Evolutionary conservation across 495 filamentous ascomycete species (phyloP), one percentile per base, ranked within the genome.

Genomic region (Xylaria acuta): DNA sequence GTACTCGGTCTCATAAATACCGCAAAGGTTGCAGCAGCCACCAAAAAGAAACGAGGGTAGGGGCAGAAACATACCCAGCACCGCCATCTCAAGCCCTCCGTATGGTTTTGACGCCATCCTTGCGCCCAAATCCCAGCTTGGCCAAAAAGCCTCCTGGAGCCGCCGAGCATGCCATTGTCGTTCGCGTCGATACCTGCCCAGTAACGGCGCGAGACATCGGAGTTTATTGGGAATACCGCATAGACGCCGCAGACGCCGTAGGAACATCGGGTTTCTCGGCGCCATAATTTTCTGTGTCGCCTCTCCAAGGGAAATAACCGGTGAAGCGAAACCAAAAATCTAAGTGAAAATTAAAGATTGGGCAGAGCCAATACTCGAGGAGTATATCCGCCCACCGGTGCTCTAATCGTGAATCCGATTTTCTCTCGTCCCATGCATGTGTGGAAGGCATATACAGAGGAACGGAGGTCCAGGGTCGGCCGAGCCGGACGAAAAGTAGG

Each of bases 101-200:
- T 1, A 78, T 73, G 8, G 40, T 56, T 47, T 77, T 80, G 34
- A 69, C 64, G 22, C 80, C 81, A 3, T 71, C 63, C 25, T 80
- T 79, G 22, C 72, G 74, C 14, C 84, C 84, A 25, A 89, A 86
- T 7, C 91, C 90, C 1, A 97, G 82, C 75, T 97, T 97, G 36
- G 89, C 86, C 22, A 96, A 83, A 80, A 97, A 96, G 77, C 86
- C 90, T 73, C 87, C 91, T 92, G 74, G 87, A 95, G 53, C 92
- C 92, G 75, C 94, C 94, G 0, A 98, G 91, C 92, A 97, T 95
- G 76, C 91, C 92, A 77, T 90, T 88, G 65, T 90, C 85, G 70
- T 90, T 90, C 49, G 92, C 86, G n/a, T 90, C 83, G 71, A 93
- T 83, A 72, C 84, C 81, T 75, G 89, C 86, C 94, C 94, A 97